Percentiles rank a stretch among this genome's conserved stretches.
These are phyloP conservation scores for Pseudoturritis turrita DNA, from an alignment of 345 rosid genomes.

Conservation along the genomic window DNA sequence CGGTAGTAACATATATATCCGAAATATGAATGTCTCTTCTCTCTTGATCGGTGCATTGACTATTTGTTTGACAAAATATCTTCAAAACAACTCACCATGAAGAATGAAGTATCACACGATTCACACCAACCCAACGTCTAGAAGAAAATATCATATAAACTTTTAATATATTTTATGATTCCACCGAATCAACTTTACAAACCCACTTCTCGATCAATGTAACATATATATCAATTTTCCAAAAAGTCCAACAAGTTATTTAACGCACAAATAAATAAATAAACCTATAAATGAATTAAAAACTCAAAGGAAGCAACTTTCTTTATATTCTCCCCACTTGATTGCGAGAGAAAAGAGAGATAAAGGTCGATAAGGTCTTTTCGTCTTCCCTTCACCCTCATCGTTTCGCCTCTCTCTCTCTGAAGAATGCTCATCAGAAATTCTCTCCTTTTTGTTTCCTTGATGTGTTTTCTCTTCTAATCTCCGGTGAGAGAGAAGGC, in stretches of 20 bases:
- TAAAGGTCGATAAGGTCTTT: slow-evolving; percentile 28
- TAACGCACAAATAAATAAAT: not conserved
- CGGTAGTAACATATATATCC: too few relatives aligned
- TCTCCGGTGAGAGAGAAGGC: slow-evolving; percentile 13
- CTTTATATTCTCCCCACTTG: slow-evolving; percentile 28
- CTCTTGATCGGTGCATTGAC: not conserved
- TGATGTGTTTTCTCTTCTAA: slow-evolving; percentile 31
- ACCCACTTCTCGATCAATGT: not conserved
- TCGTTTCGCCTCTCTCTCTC: slow-evolving; percentile 1
- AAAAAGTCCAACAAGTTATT: slow-evolving; percentile 14
- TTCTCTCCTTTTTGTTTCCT: slow-evolving; percentile 19
- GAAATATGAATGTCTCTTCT: not conserved
- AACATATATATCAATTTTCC: not conserved
- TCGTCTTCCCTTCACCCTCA: slow-evolving; percentile 21
- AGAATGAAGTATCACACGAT: not conserved
- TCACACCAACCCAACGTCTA: not conserved
- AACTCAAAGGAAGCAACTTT: slow-evolving; percentile 18
- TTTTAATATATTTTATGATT: not conserved
- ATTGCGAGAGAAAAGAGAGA: slow-evolving; percentile 18
- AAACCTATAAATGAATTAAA: not conserved
- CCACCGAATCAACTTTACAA: not conserved
- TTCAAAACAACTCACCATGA: not conserved
- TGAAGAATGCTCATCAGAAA: slow-evolving; percentile 30
- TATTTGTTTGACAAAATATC: not conserved
- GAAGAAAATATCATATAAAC: not conserved